Evolutionary conservation across 768 basidiomycete genomes (phyloP).

Genomic region (Mycena capillaripes): DNA sequence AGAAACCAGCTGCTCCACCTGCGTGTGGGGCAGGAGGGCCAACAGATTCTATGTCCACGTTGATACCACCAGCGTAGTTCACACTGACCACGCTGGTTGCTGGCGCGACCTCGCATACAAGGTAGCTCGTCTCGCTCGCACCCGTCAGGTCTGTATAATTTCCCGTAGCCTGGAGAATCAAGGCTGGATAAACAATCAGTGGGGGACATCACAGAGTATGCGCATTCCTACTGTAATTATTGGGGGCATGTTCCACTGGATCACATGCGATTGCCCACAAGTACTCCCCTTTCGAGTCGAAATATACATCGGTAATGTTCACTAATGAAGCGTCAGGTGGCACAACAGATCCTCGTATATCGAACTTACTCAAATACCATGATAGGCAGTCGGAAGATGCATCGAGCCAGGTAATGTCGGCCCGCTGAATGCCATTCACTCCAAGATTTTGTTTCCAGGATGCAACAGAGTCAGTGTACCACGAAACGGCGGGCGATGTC

Average conservation of each 20-base stretch:
- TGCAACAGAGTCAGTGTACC: neutral
- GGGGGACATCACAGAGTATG: neutral
- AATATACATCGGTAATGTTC: constrained; percentile 22
- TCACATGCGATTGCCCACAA: constrained; percentile 24
- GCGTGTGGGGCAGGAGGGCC: neutral
- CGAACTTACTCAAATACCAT: neutral
- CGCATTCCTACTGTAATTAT: constrained; percentile 18
- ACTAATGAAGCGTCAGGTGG: neutral
- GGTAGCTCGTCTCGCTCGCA: constrained; percentile 10
- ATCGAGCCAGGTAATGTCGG: neutral
- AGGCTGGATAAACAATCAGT: neutral
- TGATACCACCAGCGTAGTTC: constrained; percentile 1
- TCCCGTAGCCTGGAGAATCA: constrained; percentile 14
- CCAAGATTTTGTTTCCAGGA: neutral
- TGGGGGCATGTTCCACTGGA: constrained; percentile 1
- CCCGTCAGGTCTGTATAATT: constrained; percentile 20
- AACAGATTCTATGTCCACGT: neutral
- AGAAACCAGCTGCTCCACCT: constrained; percentile 11
- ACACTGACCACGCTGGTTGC: neutral
- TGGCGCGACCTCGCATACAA: constrained; percentile 25
- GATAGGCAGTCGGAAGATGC: neutral
- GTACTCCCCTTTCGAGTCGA: neutral
- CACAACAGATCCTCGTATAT: too few species aligned
- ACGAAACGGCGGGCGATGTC: neutral
- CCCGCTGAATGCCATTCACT: neutral